Base-by-base conservation (phyloP, 2,329 filamentous ascomycete species). In the Claviceps sp. region DNA sequence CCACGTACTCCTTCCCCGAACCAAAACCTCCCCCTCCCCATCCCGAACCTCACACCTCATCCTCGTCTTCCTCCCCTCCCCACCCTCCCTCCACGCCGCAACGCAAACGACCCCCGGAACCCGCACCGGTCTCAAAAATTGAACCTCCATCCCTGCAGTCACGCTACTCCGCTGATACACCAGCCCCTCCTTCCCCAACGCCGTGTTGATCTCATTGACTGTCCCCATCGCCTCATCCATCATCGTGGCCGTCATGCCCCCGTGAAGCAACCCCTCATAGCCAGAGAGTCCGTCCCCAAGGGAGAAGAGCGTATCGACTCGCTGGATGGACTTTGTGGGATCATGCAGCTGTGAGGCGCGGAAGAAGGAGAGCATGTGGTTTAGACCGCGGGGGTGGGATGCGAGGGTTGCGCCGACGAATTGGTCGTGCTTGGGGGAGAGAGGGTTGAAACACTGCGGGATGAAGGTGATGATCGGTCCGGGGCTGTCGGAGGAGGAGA, bases 151-250 rank as follows among this genome's bases (percentile, higher is more conserved):
- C 2, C 57, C 60, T 0, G 60, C 68, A 16, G 69, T 71, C 11
- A 71, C 59, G 39, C 58, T 66, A 39, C 56, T 58, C 1, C 60
- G 57, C 46, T 55, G 56, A 43, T 64, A 67, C 0, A 61, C 55
- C 13, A 57, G 55, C 0, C 59, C 61, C 1, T 60, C 52, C 53
- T 69, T 68, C 2, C 60, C 60, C 40, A 70, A 56, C 0, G 61
- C 62, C 19, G 56, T 51, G 30, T 71, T 71, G 6, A 69, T 56
- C 48, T 70, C 68, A 22, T 65, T 62, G 17, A 71, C 53, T 2
- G 59, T 57, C 3, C 67, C 66, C 56, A 68, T 64, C 5, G 63
- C 56, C 60, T 71, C 69, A 47, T 71, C 69, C 24, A 67, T 54
- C 50, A 71, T 55, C 5, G 68, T 57, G 39, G 63, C 63, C 8